Percentiles rank a stretch among this genome's conserved stretches.
These are phyloP conservation scores for Schizothecium vesticola DNA, from an alignment of 495 filamentous ascomycete genomes.

Conservation along the genomic window DNA sequence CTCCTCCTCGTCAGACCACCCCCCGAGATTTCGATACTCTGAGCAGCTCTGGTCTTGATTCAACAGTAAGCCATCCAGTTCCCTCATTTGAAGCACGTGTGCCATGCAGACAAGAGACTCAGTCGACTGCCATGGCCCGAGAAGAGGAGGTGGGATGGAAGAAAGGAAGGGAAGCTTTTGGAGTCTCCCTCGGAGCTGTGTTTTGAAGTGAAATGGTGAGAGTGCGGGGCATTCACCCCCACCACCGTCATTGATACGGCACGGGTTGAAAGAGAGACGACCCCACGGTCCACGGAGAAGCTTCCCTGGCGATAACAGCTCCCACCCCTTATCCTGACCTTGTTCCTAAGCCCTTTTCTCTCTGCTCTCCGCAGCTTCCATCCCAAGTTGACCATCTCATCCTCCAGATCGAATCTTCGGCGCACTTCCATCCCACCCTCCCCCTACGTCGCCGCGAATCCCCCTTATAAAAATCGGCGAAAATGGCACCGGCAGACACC, in stretches of 20 bases:
- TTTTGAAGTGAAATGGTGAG: neutral
- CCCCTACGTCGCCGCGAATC: neutral
- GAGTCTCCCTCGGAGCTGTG: neutral
- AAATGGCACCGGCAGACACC: slow-evolving; percentile 66
- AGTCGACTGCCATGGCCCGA: neutral
- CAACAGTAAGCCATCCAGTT: neutral
- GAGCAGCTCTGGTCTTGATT: neutral
- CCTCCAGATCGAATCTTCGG: neutral
- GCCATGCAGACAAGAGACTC: neutral
- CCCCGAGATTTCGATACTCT: neutral
- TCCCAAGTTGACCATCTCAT: neutral
- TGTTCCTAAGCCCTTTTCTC: neutral
- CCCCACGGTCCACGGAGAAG: neutral
- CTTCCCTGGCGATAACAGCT: neutral
- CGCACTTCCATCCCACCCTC: neutral
- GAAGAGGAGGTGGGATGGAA: neutral
- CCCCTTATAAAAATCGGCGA: neutral
- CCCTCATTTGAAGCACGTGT: neutral
- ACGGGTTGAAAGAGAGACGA: neutral
- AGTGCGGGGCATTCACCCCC: neutral
- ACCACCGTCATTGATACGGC: neutral
- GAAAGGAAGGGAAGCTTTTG: neutral
- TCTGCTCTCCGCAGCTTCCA: neutral
- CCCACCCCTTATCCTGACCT: neutral
- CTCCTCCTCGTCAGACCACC: neutral